phyloP scores from a whole-genome alignment of 192 early-diverging fungal genomes.

The Geranomyces michiganensis region DNA sequence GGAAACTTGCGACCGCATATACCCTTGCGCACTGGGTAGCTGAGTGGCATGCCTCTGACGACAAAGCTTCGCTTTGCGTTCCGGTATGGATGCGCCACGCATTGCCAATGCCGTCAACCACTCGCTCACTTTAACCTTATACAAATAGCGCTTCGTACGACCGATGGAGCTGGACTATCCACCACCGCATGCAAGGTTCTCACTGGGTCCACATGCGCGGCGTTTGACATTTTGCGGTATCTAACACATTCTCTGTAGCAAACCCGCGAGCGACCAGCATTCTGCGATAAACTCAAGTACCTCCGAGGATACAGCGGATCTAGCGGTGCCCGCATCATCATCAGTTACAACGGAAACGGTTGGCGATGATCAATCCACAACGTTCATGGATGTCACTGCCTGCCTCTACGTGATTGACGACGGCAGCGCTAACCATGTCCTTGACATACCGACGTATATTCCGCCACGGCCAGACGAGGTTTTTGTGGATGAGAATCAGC shows the following conservation, averaged over 20 bases:
- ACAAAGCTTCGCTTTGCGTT: constrained; percentile 71
- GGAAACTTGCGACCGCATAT: constrained; percentile 78
- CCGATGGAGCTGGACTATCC: too few relatives aligned
- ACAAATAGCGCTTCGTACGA: too few relatives aligned
- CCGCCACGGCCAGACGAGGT: constrained; percentile 58
- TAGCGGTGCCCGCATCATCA: background rate
- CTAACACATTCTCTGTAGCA: too few relatives aligned
- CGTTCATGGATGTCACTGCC: constrained; percentile 32
- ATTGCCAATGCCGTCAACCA: too few relatives aligned
- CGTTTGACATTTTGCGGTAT: too few relatives aligned
- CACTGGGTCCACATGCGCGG: too few relatives aligned
- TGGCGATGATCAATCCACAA: background rate
- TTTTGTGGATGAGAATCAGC: constrained; percentile 58
- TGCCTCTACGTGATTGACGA: constrained; percentile 30
- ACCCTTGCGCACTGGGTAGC: constrained; percentile 64
- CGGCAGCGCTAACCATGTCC: constrained; percentile 27
- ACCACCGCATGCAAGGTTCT: too few relatives aligned
- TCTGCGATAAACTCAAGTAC: too few relatives aligned
- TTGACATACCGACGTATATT: constrained; percentile 39
- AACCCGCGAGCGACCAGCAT: too few relatives aligned
- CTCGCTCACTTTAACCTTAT: too few relatives aligned
- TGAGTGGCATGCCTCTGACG: constrained; percentile 73
- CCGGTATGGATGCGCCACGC: background rate
- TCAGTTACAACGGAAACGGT: too few relatives aligned
- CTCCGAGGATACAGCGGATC: background rate